Percentiles rank a stretch among this genome's conserved stretches.
Evolutionary conservation across 805 yeast genomes (phyloP).

Genomic region (Komagataella ulmi): DNA sequence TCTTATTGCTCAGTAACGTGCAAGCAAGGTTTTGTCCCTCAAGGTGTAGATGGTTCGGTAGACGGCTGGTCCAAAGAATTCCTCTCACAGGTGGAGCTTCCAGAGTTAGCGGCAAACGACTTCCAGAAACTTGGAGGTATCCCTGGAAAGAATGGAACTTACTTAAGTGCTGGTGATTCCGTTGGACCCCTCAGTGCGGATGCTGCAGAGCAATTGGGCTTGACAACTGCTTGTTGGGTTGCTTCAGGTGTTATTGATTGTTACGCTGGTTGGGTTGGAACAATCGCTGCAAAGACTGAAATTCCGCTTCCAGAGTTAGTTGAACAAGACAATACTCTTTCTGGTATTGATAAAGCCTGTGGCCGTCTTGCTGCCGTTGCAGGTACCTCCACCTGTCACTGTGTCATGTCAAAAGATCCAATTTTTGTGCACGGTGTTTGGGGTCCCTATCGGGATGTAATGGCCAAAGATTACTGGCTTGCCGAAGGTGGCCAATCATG

Average conservation of each 20-base stretch:
- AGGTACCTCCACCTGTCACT: conserved; percentile 96
- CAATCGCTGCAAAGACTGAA: conserved; percentile 84
- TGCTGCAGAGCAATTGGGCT: conserved; percentile 76
- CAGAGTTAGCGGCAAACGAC: conserved; percentile 65
- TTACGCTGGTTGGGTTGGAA: conserved; percentile 98
- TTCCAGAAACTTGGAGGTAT: conserved; percentile 78
- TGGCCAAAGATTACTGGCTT: conserved; percentile 84
- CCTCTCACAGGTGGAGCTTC: conserved; percentile 50
- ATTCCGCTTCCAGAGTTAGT: conserved; percentile 34
- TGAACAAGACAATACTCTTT: conserved; percentile 31
- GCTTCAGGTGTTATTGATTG: conserved; percentile 97
- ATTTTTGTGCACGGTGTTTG: conserved; percentile 93
- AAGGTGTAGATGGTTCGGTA: conserved; percentile 75
- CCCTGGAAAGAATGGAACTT: conserved; percentile 57
- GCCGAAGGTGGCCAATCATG: conserved; percentile 99
- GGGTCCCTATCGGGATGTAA: conserved; percentile 95
- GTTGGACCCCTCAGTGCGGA: conserved; percentile 57
- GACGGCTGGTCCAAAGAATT: conserved; percentile 89
- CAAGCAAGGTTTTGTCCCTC: conserved; percentile 90
- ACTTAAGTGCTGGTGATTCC: conserved; percentile 78
- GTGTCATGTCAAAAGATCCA: conserved; percentile 73
- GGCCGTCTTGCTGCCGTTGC: conserved; percentile 96
- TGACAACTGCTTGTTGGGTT: conserved; percentile 67
- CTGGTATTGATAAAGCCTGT: conserved; percentile 45
- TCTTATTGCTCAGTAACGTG: conserved; percentile 87